A percentile compares a stretch with the other conserved stretches of the same genome.
These are phyloP conservation scores for Oryza glumipatula DNA, from an alignment of 176 grass and related monocot species.

Conservation along the genomic window DNA sequence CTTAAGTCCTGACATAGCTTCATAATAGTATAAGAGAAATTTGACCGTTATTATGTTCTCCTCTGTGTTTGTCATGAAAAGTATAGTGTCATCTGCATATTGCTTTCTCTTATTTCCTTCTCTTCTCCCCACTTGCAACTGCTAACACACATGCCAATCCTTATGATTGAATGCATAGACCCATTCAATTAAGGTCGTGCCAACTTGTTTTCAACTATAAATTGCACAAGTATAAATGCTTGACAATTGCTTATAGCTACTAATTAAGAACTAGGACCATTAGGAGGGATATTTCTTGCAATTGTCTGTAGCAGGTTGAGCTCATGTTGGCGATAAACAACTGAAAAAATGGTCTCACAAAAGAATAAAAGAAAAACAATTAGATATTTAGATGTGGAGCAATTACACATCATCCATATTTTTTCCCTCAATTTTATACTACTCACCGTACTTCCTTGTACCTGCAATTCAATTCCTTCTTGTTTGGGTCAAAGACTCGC, in stretches of 20 bases:
- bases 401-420: slow-evolving; percentile 4
- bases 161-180: not conserved
- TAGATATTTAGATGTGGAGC: not conserved
- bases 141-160: not conserved
- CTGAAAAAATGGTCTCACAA: slow-evolving; percentile 1
- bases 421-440: not conserved
- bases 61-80: too few relatives aligned
- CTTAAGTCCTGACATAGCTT: too few relatives aligned
- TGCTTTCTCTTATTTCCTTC: not conserved
- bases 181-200: not conserved
- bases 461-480: not conserved
- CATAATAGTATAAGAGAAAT: too few relatives aligned
- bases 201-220: not conserved
- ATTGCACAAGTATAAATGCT: not conserved
- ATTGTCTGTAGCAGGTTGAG: not conserved
- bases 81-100: too few relatives aligned
- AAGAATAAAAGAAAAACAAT: not conserved
- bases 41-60: too few relatives aligned
- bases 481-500: slow-evolving; percentile 25
- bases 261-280: not conserved
- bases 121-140: too few relatives aligned
- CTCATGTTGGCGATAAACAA: slow-evolving; percentile 26
- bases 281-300: not conserved
- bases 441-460: slow-evolving; percentile 4
- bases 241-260: not conserved